phyloP scores from a whole-genome alignment of 805 yeast genomes.

The Barnettozyma wickerhamii region DNA sequence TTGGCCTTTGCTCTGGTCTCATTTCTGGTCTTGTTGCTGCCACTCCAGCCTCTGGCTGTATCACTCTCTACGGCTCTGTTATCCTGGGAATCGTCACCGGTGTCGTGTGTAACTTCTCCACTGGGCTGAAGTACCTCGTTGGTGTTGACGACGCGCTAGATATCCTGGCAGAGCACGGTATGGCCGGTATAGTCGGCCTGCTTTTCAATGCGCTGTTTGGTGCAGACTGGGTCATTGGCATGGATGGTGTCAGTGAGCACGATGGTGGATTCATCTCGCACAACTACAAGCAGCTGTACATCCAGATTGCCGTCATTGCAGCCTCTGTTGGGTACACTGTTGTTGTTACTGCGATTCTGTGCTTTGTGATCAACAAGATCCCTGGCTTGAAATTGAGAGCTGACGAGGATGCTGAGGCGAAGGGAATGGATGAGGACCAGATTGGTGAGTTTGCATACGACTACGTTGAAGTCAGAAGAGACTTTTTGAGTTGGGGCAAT shows the following conservation, averaged over 20 bases:
- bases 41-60: constrained; percentile 89
- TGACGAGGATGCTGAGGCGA: constrained; percentile 77
- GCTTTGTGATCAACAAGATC: constrained; percentile 66
- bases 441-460: constrained; percentile 99
- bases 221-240: constrained; percentile 82
- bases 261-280: constrained; percentile 91
- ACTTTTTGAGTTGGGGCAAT: constrained; percentile 54
- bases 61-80: constrained; percentile 89
- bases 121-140: constrained; percentile 76
- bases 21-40: constrained; percentile 97
- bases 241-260: constrained; percentile 81
- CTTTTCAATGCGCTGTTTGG: constrained; percentile 88
- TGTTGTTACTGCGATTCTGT: constrained; percentile 72
- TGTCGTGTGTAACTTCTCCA: constrained; percentile 81
- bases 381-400: constrained; percentile 84
- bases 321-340: constrained; percentile 74
- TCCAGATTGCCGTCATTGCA: constrained; percentile 76
- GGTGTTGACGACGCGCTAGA: constrained; percentile 91
- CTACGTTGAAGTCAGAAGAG: constrained; percentile 94
- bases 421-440: constrained; percentile 94
- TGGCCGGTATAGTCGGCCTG: constrained; percentile 90
- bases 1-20: constrained; percentile 92
- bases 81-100: constrained; percentile 81
- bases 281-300: constrained; percentile 87
- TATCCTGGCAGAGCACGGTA: constrained; percentile 97